Percentiles rank a stretch among this genome's conserved stretches.
Evolutionary conservation across 2,329 filamentous ascomycete species (phyloP).

Genomic region (Amauroascus niger): DNA sequence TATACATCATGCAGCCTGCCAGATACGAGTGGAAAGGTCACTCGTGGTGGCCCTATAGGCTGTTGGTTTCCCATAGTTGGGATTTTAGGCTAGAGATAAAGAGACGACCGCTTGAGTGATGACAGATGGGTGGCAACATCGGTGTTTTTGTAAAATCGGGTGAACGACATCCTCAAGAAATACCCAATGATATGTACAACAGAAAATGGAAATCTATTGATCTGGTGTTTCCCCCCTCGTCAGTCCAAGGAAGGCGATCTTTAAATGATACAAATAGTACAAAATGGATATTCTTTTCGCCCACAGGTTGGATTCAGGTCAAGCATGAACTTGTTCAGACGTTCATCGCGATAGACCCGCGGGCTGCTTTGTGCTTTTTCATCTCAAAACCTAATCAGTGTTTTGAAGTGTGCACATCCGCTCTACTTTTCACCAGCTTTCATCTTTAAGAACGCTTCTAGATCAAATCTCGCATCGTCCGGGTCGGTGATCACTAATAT

Average conservation of each 20-base stretch:
- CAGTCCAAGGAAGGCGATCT: constrained; percentile 31
- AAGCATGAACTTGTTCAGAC: neutral
- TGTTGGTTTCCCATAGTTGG: neutral
- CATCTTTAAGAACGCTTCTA: constrained; percentile 70
- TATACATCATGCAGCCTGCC: neutral
- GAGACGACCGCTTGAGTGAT: neutral
- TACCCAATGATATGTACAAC: constrained; percentile 5
- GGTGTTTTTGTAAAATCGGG: neutral
- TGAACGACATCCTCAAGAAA: neutral
- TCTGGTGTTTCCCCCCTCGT: constrained; percentile 24
- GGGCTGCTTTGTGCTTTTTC: neutral
- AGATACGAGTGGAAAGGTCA: neutral
- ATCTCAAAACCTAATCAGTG: neutral
- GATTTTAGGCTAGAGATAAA: neutral
- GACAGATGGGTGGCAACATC: neutral
- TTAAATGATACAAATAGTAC: constrained; percentile 32
- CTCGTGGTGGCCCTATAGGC: neutral
- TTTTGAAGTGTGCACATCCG: neutral
- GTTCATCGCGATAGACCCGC: neutral
- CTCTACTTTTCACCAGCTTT: constrained; percentile 40
- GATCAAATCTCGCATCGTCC: constrained; percentile 80
- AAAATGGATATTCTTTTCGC: constrained; percentile 19
- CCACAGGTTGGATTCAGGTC: neutral
- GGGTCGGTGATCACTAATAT: constrained; percentile 60
- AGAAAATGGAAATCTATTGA: constrained; percentile 35